Conservation (phyloP, 768 basidiomycete genomes). For the Amanita inopinata region DNA sequence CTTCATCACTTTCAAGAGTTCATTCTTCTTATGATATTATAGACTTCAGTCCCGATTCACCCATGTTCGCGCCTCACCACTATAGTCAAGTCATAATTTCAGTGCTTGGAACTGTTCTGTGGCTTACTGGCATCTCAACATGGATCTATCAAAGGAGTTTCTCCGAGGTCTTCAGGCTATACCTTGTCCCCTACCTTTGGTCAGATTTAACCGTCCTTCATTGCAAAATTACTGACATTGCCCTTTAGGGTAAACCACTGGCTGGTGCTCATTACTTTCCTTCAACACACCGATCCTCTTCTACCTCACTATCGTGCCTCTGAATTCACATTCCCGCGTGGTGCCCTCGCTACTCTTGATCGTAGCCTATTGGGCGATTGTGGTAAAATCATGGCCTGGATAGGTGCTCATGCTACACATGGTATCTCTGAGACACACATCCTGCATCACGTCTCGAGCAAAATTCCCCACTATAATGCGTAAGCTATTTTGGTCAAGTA, state of each 20-base stretch:
- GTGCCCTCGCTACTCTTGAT: slow-evolving; percentile 88
- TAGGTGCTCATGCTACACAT: slow-evolving; percentile 79
- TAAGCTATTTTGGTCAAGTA: slow-evolving; percentile 21
- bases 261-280: slow-evolving; percentile 93
- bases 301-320: slow-evolving; percentile 88
- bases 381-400: slow-evolving; percentile 73
- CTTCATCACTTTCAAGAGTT: not conserved
- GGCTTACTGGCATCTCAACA: slow-evolving; percentile 48
- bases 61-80: slow-evolving; percentile 84
- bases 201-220: slow-evolving; percentile 11
- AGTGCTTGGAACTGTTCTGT: slow-evolving; percentile 71
- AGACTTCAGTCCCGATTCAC: slow-evolving; percentile 71
- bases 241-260: slow-evolving; percentile 73
- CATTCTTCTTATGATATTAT: not conserved
- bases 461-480: slow-evolving; percentile 94
- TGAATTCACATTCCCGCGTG: slow-evolving; percentile 90
- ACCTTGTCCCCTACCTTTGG: slow-evolving; percentile 87
- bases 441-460: slow-evolving; percentile 84
- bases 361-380: slow-evolving; percentile 71
- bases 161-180: slow-evolving; percentile 64
- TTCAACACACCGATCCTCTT: slow-evolving; percentile 95
- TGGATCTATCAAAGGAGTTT: slow-evolving; percentile 59
- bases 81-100: slow-evolving; percentile 68
- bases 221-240: not conserved
- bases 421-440: slow-evolving; percentile 95